Percentiles rank a stretch among this genome's conserved stretches.
Conservation (phyloP, 129 eudicot genomes). For the Chrysanthemum lavandulifolium region DNA sequence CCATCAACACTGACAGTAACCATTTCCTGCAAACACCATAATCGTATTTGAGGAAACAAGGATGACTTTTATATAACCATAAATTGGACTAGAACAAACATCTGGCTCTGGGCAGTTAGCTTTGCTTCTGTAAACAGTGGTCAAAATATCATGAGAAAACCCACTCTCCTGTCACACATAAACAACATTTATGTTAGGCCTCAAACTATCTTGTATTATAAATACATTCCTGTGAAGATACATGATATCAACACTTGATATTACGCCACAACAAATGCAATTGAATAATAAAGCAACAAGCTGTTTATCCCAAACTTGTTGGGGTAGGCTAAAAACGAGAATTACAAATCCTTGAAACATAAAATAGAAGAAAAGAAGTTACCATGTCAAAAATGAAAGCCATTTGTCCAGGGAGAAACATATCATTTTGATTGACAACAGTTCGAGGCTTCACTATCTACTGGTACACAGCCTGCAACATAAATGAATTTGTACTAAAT, state of each 20-base stretch:
- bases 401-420: slow-evolving; percentile 98
- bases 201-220: not conserved
- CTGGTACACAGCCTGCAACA: slow-evolving; percentile 79
- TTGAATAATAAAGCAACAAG: too few species aligned
- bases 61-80: slow-evolving; percentile 13
- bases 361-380: slow-evolving; percentile 6
- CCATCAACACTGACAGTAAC: slow-evolving; percentile 94
- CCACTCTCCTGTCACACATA: slow-evolving; percentile 5
- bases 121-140: slow-evolving; percentile 93
- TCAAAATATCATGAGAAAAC: slow-evolving; percentile 79
- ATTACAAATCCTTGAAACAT: not conserved
- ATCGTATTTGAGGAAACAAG: slow-evolving; percentile 17
- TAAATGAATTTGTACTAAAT: not conserved
- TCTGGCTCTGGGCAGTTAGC: slow-evolving; percentile 98
- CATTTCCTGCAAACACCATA: slow-evolving; percentile 64
- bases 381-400: slow-evolving; percentile 91
- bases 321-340: too few species aligned
- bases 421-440: slow-evolving; percentile 66
- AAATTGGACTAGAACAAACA: slow-evolving; percentile 41
- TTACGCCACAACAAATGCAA: too few species aligned
- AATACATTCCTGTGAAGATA: too few species aligned
- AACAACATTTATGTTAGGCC: slow-evolving; percentile 24
- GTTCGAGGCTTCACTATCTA: slow-evolving; percentile 92
- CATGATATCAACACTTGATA: too few species aligned
- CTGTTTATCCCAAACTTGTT: too few species aligned